Evolutionary conservation across 2,329 filamentous ascomycete genomes (phyloP).

Genomic region (Beauveria scarabaeidicola): DNA sequence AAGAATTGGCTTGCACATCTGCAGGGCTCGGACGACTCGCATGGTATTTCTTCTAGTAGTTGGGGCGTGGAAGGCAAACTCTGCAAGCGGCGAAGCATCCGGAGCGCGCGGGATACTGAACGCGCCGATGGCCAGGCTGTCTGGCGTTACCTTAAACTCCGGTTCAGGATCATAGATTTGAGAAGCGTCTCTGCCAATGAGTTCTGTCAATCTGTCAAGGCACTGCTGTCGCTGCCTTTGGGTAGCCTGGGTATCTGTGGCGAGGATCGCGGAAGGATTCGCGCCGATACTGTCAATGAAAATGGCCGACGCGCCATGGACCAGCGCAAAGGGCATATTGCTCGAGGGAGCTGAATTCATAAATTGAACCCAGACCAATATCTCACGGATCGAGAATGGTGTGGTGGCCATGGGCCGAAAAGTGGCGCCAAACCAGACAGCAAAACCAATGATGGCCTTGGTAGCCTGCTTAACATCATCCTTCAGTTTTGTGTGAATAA

Average conservation of each 20-base stretch:
- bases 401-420: constrained; percentile 70
- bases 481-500: constrained; percentile 68
- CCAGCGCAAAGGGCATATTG: constrained; percentile 37
- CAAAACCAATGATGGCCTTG: constrained; percentile 70
- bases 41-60: constrained; percentile 87
- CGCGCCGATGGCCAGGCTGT: constrained; percentile 57
- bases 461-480: constrained; percentile 49
- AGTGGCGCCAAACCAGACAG: constrained; percentile 80
- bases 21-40: constrained; percentile 80
- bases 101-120: constrained; percentile 56
- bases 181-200: constrained; percentile 56
- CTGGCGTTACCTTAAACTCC: constrained; percentile 44
- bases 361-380: constrained; percentile 89
- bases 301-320: constrained; percentile 90
- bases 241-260: constrained; percentile 61
- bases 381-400: constrained; percentile 82
- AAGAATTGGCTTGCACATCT: constrained; percentile 82
- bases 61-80: constrained; percentile 68
- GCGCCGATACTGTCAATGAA: constrained; percentile 94
- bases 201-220: constrained; percentile 58
- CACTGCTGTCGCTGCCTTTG: constrained; percentile 64
- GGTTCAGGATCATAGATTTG: constrained; percentile 57
- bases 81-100: constrained; percentile 27
- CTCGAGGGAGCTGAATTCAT: constrained; percentile 57
- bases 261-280: constrained; percentile 81